Evolutionary conservation across 2,329 filamentous ascomycete species (phyloP), one percentile per base, ranked within the genome.

Genomic region (Byssochlamys sp.): DNA sequence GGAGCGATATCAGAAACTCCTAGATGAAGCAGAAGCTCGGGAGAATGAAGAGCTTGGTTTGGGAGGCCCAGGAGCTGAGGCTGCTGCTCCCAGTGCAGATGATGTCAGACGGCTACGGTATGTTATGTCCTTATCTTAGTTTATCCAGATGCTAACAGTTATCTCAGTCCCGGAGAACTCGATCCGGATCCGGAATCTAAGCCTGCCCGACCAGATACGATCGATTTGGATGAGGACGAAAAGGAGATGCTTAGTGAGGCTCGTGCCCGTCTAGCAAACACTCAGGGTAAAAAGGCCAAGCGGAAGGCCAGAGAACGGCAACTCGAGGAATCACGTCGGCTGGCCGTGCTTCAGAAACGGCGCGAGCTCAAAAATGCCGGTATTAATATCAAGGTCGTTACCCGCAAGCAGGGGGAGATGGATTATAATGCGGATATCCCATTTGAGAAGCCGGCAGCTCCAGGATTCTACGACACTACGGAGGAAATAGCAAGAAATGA

Each of bases 161-260:
- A 14, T 60, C n/a, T 58, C 29, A 77, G 78, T 58, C 92, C 94
- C 4, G 94, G 94, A 64, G 94, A 99, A 77, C 83, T 96, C 60
- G 94, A 99, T 67, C 91, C 92, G n/a, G 92, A 97, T 68, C 91
- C 94, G 9, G 94, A 99, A 75, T 94, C 89, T 65, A 96, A 96
- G 73, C 94, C 94, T 57, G 94, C 94, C 35, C 83, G 91, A 59
- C 94, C 94, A 45, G 94, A 99, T 73, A 96, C 94, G 4, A 94
- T 99, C 71, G 94, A 99, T 74, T 85, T 99, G 67, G 94, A 99
- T 71, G 94, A 99, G 72, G 94, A 99, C 70, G 94, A 99, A 75
- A 97, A 99, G 78, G 94, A 99, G 75, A 99, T 99, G 94, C 76
- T 99, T 68, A 96, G 91, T 71, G 94, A 99, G 77, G 94, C 94